Evolutionary conservation across 352 stramenopile genomes (phyloP).

Genomic region (Lagenidium giganteum): DNA sequence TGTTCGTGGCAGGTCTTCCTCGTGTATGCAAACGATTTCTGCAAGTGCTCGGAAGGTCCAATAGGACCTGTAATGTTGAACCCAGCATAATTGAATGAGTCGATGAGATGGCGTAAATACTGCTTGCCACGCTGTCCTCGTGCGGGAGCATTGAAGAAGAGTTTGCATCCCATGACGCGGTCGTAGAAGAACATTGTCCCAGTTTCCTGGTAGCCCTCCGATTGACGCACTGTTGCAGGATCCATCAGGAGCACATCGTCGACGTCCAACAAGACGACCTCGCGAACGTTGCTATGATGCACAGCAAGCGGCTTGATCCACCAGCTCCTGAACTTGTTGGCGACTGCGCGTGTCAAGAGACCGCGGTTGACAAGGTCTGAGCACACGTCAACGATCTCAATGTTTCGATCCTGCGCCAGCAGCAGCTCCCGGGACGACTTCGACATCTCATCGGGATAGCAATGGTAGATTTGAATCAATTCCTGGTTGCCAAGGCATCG

Average conservation of each 20-base stretch:
- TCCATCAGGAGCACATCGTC: constrained; percentile 33
- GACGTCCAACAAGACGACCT: constrained; percentile 36
- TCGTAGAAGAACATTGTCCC: constrained; percentile 54
- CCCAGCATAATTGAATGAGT: constrained; percentile 1
- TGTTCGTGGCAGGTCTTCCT: constrained; percentile 7
- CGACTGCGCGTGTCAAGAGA: constrained; percentile 5
- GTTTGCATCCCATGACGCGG: constrained; percentile 34
- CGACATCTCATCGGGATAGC: constrained; percentile 24
- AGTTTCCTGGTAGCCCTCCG: constrained; percentile 25
- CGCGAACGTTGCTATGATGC: constrained; percentile 26
- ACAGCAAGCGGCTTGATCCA: constrained; percentile 44
- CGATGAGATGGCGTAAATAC: neutral
- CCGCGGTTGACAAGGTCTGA: constrained; percentile 13
- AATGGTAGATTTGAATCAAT: constrained; percentile 33
- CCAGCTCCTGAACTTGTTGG: constrained; percentile 25
- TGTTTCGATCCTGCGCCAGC: constrained; percentile 12
- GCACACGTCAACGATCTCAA: constrained; percentile 40
- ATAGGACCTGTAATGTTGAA: neutral
- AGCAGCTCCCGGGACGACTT: constrained; percentile 11
- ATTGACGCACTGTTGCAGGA: constrained; percentile 19
- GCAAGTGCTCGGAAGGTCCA: constrained; percentile 8
- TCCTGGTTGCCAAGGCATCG: constrained; percentile 28
- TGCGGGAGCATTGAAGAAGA: constrained; percentile 17
- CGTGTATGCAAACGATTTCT: constrained; percentile 4
- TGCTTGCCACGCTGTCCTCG: too few species aligned